Percentiles rank a stretch among this genome's conserved stretches.
These are phyloP conservation scores for Pinus albicaulis DNA, from an alignment of 75 land plant species.

Conservation along the genomic window DNA sequence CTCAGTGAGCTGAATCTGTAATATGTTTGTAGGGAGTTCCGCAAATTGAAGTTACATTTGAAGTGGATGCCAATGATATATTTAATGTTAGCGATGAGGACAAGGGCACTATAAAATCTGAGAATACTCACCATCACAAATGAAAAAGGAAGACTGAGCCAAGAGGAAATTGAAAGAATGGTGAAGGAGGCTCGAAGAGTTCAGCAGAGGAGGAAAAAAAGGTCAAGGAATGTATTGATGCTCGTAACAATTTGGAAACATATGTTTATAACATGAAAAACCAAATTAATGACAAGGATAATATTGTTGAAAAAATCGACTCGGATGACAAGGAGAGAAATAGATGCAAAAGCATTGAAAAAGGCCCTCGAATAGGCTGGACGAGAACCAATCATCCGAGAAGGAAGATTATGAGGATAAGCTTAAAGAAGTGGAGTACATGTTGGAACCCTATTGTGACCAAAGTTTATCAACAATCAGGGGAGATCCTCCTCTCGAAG, in stretches of 20 bases:
- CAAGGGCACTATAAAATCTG: slow-evolving; percentile 65
- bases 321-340: slow-evolving; percentile 67
- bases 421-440: slow-evolving; percentile 72
- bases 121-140: slow-evolving; percentile 79
- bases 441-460: slow-evolving; percentile 67
- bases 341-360: slow-evolving; percentile 58
- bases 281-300: slow-evolving; percentile 62
- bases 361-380: slow-evolving; percentile 77
- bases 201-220: slow-evolving; percentile 79
- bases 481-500: slow-evolving; percentile 27
- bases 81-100: slow-evolving; percentile 69
- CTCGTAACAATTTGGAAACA: slow-evolving; percentile 71
- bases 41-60: slow-evolving; percentile 68
- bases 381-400: slow-evolving; percentile 73
- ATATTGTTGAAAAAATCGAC: slow-evolving; percentile 67
- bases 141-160: slow-evolving; percentile 66
- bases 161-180: slow-evolving; percentile 74
- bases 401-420: slow-evolving; percentile 78
- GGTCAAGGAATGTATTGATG: slow-evolving; percentile 72
- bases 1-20: background rate
- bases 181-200: slow-evolving; percentile 64
- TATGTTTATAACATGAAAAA: slow-evolving; percentile 85
- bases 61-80: slow-evolving; percentile 72
- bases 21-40: slow-evolving; percentile 38
- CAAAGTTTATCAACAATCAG: slow-evolving; percentile 52